phyloP scores from a whole-genome alignment of 257 asterid genomes.

The Perilla frutescens region DNA sequence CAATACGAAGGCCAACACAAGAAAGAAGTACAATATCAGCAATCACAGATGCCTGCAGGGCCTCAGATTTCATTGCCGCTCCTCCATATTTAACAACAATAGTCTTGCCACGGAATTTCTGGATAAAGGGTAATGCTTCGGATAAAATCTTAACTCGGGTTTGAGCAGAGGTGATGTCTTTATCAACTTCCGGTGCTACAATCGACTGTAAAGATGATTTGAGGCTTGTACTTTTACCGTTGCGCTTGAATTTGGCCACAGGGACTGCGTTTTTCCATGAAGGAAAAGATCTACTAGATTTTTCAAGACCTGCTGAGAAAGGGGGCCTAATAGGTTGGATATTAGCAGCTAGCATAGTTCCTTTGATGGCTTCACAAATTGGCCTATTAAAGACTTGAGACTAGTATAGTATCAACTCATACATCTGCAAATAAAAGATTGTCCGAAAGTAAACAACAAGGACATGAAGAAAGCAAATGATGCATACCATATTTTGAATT shows the following conservation, averaged over 20 bases:
- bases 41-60: slow-evolving; percentile 83
- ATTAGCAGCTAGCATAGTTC: slow-evolving; percentile 60
- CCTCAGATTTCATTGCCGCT: slow-evolving; percentile 85
- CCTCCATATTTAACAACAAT: slow-evolving; percentile 90
- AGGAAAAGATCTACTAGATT: slow-evolving; percentile 35
- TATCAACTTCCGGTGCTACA: slow-evolving; percentile 38
- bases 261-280: slow-evolving; percentile 30
- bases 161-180: slow-evolving; percentile 56
- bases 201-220: slow-evolving; percentile 50
- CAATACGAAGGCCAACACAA: slow-evolving; percentile 79
- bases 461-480: background rate
- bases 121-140: slow-evolving; percentile 81
- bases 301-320: slow-evolving; percentile 27
- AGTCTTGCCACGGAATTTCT: slow-evolving; percentile 79
- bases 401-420: background rate
- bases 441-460: background rate
- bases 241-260: slow-evolving; percentile 31
- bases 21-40: slow-evolving; percentile 83
- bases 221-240: slow-evolving; percentile 39
- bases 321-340: slow-evolving; percentile 47
- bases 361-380: slow-evolving; percentile 23
- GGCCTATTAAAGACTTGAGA: slow-evolving; percentile 4
- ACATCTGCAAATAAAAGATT: background rate
- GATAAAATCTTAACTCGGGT: slow-evolving; percentile 71
- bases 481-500: background rate